Evolutionary conservation across 2,329 filamentous ascomycete genomes (phyloP).

Genomic region (Massarina eburnea): DNA sequence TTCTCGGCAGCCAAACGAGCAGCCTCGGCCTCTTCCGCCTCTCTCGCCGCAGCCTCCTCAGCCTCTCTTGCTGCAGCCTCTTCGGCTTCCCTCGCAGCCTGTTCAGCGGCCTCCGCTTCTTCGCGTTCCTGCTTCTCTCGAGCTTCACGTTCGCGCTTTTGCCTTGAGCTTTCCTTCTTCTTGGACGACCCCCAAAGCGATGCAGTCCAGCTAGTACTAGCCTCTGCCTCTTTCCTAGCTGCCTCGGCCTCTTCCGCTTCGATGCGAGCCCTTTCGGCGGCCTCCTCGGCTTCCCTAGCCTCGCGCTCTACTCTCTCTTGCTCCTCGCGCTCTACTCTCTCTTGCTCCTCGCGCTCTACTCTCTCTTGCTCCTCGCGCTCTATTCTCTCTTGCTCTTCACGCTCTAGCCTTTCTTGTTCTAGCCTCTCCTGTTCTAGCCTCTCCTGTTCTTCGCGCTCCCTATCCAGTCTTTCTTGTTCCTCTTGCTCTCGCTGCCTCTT

Average conservation of each 20-base stretch:
- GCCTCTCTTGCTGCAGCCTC: slow-evolving; percentile 40
- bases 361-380: slow-evolving; percentile 33
- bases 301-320: slow-evolving; percentile 36
- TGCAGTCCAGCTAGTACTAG: slow-evolving; percentile 26
- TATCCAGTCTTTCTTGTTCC: slow-evolving; percentile 42
- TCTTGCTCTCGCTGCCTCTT: slow-evolving; percentile 38
- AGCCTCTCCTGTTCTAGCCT: slow-evolving; percentile 45
- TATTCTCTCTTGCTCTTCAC: slow-evolving; percentile 41
- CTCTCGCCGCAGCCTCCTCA: slow-evolving; percentile 37
- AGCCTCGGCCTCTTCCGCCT: slow-evolving; percentile 34
- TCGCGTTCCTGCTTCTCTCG: slow-evolving; percentile 21
- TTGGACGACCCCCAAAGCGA: slow-evolving; percentile 17
- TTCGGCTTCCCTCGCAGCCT: slow-evolving; percentile 26
- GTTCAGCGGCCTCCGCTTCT: slow-evolving; percentile 32
- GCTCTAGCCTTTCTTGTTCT: slow-evolving; percentile 38
- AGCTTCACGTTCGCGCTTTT: slow-evolving; percentile 22
- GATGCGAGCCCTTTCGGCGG: slow-evolving; percentile 7
- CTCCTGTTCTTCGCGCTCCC: slow-evolving; percentile 33
- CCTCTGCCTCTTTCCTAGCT: slow-evolving; percentile 18
- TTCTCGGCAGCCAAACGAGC: slow-evolving; percentile 40
- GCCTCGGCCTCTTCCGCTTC: slow-evolving; percentile 25
- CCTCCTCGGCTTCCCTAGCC: slow-evolving; percentile 32
- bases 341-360: slow-evolving; percentile 40
- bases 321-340: slow-evolving; percentile 42
- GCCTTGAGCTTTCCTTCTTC: slow-evolving; percentile 36